phyloP scores from a whole-genome alignment of 2,329 filamentous ascomycete genomes.

The Exophiala viscosa region DNA sequence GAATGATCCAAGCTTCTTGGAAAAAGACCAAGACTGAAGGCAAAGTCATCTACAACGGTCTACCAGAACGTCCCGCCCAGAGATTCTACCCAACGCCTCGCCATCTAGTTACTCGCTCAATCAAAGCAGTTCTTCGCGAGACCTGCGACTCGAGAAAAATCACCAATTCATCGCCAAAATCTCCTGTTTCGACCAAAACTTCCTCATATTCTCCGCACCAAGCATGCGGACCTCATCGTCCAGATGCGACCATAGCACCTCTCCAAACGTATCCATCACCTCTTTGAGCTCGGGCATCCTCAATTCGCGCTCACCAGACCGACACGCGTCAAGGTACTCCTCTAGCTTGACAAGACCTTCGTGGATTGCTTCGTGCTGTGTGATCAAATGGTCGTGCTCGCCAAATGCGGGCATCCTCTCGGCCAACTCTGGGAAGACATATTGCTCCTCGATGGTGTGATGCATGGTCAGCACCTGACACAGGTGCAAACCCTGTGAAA shows the following conservation, averaged over 20 bases:
- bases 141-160: neutral
- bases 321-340: conserved; percentile 62
- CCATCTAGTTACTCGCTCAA: neutral
- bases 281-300: conserved; percentile 57
- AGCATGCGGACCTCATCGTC: conserved; percentile 78
- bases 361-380: conserved; percentile 77
- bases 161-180: conserved; percentile 61
- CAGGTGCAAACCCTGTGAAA: conserved; percentile 65
- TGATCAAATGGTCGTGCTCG: conserved; percentile 60
- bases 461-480: conserved; percentile 66
- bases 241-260: conserved; percentile 75
- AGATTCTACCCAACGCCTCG: neutral
- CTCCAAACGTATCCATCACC: conserved; percentile 73
- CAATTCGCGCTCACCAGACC: conserved; percentile 58
- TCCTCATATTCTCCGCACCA: conserved; percentile 80
- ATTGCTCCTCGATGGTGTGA: conserved; percentile 75
- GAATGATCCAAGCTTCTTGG: conserved; percentile 82
- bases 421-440: conserved; percentile 75
- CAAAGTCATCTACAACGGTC: no score
- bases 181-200: conserved; percentile 74
- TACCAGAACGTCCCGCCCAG: neutral
- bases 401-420: conserved; percentile 74
- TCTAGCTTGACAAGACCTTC: conserved; percentile 65
- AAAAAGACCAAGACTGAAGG: conserved; percentile 55
- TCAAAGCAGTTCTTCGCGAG: neutral